phyloP scores from a whole-genome alignment of 257 asterid genomes.

The Solanum corneliomulleri region DNA sequence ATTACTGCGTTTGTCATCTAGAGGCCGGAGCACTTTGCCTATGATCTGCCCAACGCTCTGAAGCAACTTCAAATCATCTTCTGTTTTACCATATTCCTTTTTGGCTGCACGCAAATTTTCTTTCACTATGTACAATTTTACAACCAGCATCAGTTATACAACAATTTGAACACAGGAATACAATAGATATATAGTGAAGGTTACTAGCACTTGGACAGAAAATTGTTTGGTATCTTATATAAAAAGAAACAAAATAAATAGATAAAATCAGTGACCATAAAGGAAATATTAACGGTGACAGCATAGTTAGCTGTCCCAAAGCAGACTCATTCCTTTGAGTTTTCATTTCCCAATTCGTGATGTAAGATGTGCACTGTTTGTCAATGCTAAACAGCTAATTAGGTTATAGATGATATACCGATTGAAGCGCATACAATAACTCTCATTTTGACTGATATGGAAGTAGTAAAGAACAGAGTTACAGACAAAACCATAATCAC shows the following conservation, averaged over 20 bases:
- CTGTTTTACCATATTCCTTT: conserved; percentile 83
- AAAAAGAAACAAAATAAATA: background rate
- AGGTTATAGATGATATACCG: background rate
- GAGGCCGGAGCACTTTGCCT: conserved; percentile 93
- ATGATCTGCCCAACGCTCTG: conserved; percentile 96
- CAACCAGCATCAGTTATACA: background rate
- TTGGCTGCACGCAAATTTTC: conserved; percentile 58
- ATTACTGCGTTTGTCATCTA: conserved; percentile 81
- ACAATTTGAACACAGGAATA: background rate
- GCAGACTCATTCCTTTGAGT: background rate
- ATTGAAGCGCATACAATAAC: background rate
- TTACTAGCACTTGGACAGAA: background rate
- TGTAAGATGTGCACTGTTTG: background rate
- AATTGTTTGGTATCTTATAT: background rate
- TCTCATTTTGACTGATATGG: background rate
- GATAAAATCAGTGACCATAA: background rate
- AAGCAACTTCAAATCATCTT: conserved; percentile 86
- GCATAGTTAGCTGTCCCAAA: background rate
- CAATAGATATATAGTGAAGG: background rate
- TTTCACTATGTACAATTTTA: conserved; percentile 30
- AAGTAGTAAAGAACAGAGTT: background rate
- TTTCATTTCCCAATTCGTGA: background rate
- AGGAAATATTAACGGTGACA: background rate
- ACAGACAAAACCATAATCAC: background rate
- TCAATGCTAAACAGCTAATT: background rate